A percentile compares a stretch with the other conserved stretches of the same genome.
Evolutionary conservation across 495 filamentous ascomycete species (phyloP).

Genomic region (Friedmanniomyces simplex): DNA sequence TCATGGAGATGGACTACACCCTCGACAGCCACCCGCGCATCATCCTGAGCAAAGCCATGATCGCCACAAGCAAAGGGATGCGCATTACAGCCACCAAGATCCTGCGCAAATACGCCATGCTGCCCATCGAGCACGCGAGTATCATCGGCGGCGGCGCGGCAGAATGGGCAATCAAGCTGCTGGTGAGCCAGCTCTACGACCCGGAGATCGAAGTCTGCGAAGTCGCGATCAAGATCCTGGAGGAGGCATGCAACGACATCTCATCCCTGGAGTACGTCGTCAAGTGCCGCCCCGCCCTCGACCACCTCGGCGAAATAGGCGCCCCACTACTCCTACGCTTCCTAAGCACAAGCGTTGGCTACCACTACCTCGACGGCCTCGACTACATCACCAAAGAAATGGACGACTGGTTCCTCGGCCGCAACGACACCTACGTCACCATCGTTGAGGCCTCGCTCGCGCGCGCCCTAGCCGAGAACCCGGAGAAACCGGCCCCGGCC

Average conservation of each 20-base stretch:
- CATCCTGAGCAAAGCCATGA: slow-evolving; percentile 84
- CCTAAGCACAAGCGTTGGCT: slow-evolving; percentile 87
- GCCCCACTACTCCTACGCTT: slow-evolving; percentile 88
- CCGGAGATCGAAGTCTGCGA: slow-evolving; percentile 94
- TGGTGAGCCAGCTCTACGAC: slow-evolving; percentile 96
- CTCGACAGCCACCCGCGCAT: slow-evolving; percentile 82
- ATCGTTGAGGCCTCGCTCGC: slow-evolving; percentile 95
- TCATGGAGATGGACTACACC: slow-evolving; percentile 85
- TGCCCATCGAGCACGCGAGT: slow-evolving; percentile 23
- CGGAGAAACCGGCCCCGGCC: slow-evolving; percentile 38
- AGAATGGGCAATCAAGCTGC: slow-evolving; percentile 90
- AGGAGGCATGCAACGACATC: slow-evolving; percentile 90
- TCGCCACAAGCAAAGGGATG: slow-evolving; percentile 81
- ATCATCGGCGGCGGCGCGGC: slow-evolving; percentile 32
- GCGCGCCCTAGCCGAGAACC: slow-evolving; percentile 60
- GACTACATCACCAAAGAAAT: slow-evolving; percentile 99
- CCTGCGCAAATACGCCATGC: slow-evolving; percentile 68
- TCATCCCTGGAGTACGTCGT: slow-evolving; percentile 89
- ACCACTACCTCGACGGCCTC: slow-evolving; percentile 91
- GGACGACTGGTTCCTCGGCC: slow-evolving; percentile 97
- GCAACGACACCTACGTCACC: slow-evolving; percentile 87
- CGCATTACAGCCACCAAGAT: slow-evolving; percentile 76
- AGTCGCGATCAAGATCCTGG: slow-evolving; percentile 88
- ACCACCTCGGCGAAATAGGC: slow-evolving; percentile 94
- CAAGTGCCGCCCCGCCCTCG: slow-evolving; percentile 86